Conservation (phyloP, 2,329 filamentous ascomycete species). For the Boeremia lycopersici region DNA sequence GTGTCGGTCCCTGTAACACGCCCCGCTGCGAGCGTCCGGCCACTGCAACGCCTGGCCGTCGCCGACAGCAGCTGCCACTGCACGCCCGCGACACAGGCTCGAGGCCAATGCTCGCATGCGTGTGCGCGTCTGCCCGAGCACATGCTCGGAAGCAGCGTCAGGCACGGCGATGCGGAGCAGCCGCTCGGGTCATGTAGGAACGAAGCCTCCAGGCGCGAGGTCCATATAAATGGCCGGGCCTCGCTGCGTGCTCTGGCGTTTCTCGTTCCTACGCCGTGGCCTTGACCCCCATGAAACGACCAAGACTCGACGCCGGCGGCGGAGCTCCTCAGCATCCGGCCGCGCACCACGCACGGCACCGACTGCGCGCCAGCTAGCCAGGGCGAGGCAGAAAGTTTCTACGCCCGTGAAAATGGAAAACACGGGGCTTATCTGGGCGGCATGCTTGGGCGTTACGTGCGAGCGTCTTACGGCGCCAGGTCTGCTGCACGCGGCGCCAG, state of each 20-base stretch:
- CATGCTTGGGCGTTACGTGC: constrained; percentile 29
- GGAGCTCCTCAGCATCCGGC: constrained; percentile 26
- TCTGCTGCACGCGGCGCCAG: background rate
- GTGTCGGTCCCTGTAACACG: constrained; percentile 2
- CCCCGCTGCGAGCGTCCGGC: background rate
- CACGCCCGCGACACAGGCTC: background rate
- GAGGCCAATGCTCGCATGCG: background rate
- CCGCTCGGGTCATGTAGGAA: constrained; percentile 35
- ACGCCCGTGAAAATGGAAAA: constrained; percentile 25
- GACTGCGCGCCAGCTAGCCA: constrained; percentile 26
- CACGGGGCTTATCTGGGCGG: constrained; percentile 37
- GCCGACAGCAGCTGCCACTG: too few relatives aligned
- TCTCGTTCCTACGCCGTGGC: constrained; percentile 12
- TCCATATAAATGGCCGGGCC: constrained; percentile 33
- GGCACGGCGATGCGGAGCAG: constrained; percentile 31
- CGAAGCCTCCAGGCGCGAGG: constrained; percentile 19
- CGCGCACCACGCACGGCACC: constrained; percentile 28
- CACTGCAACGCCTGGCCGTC: background rate
- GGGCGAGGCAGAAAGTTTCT: constrained; percentile 32
- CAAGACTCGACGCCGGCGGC: constrained; percentile 23
- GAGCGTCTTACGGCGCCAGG: constrained; percentile 19
- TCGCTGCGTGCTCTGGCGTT: constrained; percentile 18
- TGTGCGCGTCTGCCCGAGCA: constrained; percentile 3
- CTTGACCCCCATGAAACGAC: constrained; percentile 26
- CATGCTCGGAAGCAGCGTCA: constrained; percentile 29